Base-by-base conservation (phyloP, 257 asterid genomes). In the Lavandula angustifolia region DNA sequence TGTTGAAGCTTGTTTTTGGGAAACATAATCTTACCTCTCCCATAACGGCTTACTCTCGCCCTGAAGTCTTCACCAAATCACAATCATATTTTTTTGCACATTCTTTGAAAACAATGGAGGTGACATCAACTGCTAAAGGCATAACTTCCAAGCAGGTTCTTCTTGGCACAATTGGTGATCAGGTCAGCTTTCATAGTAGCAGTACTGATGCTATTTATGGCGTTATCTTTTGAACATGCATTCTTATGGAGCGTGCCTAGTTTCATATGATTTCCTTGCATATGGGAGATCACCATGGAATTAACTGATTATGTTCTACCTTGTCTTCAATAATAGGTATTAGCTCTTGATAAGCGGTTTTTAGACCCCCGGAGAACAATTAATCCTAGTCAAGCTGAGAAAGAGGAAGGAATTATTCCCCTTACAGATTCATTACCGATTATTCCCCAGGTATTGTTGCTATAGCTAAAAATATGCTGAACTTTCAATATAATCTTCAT, bases 341-440 rank as follows among this genome's bases (percentile, higher is more conserved):
- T 94, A 90, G 97, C 99, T 70, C 94, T 94, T 73, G 99, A 94
- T 75, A 94, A 94, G 79, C 90, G 97, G 33, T 90, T 85, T 69
- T 75, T 94, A 13, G 99, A 90, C 82, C 97, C 97, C 37, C 87
- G 99, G 56, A 79, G 97, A 67, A 86, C 99, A 46, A 65, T 86
- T 64, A 94, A 94, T 76, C 99, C 99, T 60, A 74, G 91, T 31
- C 91, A 80, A 72, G 96, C 96, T 52, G 99, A 94, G 84, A 94
- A 94, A 76, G 99, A 94, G 91, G 99, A 94, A 81, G 99, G 99
- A 70, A 80, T 94, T 32, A 84, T 94, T 65, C 99, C 99, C 53
- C 96, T 94, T 68, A 83, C 97, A 50, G 99, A 94, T 70, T 84
- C 96, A 40, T 78, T 94, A 71, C 97, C 99, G 42, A 84, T 94